These are phyloP conservation scores for Teunomyces lycoperdinae DNA, from an alignment of 805 yeast genomes.

Conservation along the genomic window DNA sequence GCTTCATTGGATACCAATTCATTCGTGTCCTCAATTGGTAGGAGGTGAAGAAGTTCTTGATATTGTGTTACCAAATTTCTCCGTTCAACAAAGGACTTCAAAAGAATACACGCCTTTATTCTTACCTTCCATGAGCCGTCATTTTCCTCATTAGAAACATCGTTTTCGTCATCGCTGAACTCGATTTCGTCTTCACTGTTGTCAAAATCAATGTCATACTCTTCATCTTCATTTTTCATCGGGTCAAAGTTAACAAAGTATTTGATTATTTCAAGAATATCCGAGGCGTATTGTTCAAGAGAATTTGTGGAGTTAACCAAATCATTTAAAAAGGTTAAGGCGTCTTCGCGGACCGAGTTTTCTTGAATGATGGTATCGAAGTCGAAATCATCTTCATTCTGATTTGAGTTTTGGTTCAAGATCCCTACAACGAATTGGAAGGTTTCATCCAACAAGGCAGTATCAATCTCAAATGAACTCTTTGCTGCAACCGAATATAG, in stretches of 20 bases:
- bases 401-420: constrained; percentile 3
- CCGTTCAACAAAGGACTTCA: constrained; percentile 34
- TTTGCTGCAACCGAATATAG: constrained; percentile 7
- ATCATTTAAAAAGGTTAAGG: constrained; percentile 42
- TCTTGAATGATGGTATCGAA: constrained; percentile 40
- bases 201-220: constrained; percentile 25
- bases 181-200: constrained; percentile 13
- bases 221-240: constrained; percentile 15
- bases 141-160: constrained; percentile 41
- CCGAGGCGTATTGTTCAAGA: constrained; percentile 9
- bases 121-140: constrained; percentile 62
- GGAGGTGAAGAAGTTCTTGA: constrained; percentile 21
- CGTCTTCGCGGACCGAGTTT: constrained; percentile 51
- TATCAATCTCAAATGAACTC: constrained; percentile 3
- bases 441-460: constrained; percentile 4
- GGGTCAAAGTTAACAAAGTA: constrained; percentile 33
- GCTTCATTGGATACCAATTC: constrained; percentile 51
- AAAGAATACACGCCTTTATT: constrained; percentile 45
- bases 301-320: constrained; percentile 16
- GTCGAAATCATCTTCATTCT: constrained; percentile 32
- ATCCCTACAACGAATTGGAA: constrained; percentile 4
- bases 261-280: constrained; percentile 16
- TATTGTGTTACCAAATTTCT: constrained; percentile 32
- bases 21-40: constrained; percentile 41
- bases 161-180: constrained; percentile 46